These are phyloP conservation scores for Acanthamoeba culbertsoni DNA, from an alignment of 208 protist genomes.

Conservation along the genomic window DNA sequence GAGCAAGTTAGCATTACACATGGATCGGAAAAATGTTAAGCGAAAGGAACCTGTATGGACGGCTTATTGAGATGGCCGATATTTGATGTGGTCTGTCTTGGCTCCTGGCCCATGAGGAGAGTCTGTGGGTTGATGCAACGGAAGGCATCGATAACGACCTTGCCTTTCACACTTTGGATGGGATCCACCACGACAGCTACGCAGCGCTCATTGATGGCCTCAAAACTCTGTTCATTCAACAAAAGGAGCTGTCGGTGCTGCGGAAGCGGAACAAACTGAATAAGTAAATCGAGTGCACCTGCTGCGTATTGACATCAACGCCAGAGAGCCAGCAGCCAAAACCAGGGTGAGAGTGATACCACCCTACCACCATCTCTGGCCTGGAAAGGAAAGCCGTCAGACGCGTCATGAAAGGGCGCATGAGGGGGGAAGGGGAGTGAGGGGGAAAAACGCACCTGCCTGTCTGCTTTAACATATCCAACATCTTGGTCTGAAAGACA, in stretches of 20 bases:
- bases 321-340: slow-evolving; percentile 99
- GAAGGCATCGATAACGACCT: slow-evolving; percentile 99
- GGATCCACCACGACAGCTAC: slow-evolving; percentile 99
- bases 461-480: slow-evolving; percentile 99
- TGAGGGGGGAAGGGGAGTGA: background rate
- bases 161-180: slow-evolving; percentile 99
- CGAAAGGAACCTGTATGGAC: slow-evolving; percentile 86
- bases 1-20: background rate
- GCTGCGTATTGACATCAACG: slow-evolving; percentile 99
- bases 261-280: background rate
- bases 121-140: slow-evolving; percentile 93
- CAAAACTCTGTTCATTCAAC: slow-evolving; percentile 88
- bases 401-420: background rate
- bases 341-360: slow-evolving; percentile 99
- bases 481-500: slow-evolving; percentile 99
- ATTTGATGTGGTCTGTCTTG: slow-evolving; percentile 99
- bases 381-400: slow-evolving; percentile 71
- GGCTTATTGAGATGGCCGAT: slow-evolving; percentile 98
- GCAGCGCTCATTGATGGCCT: slow-evolving; percentile 95
- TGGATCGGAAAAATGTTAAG: background rate
- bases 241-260: background rate
- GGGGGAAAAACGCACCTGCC: slow-evolving; percentile 74
- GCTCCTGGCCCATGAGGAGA: slow-evolving; percentile 92
- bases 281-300: slow-evolving; percentile 59
- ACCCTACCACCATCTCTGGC: slow-evolving; percentile 99